Conservation (phyloP, 306 rosid species). For the Dalbergia cochinchinensis region DNA sequence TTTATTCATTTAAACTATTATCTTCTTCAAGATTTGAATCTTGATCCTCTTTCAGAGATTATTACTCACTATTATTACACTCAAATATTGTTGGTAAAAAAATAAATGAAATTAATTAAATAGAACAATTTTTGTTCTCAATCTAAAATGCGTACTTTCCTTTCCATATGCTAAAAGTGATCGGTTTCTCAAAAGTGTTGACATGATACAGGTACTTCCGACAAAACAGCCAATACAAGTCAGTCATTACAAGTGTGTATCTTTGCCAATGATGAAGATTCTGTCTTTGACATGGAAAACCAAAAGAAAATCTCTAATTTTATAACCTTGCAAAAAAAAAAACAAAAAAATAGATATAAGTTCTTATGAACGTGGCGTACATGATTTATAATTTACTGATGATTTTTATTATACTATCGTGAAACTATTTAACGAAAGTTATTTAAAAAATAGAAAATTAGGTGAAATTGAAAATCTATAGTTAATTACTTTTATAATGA, state of each 20-base stretch:
- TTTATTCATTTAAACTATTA: no score
- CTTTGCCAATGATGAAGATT: background rate
- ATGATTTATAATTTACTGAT: no score
- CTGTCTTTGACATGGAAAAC: background rate
- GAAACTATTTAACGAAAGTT: background rate
- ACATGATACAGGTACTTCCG: background rate
- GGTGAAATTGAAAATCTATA: background rate
- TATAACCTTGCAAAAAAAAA: background rate
- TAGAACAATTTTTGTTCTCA: slow-evolving; percentile 15
- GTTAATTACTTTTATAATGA: no score
- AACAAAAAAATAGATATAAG: no score
- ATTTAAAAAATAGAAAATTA: no score
- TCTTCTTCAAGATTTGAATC: no score
- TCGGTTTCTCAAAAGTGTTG: background rate
- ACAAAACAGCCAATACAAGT: background rate
- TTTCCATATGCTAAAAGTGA: background rate
- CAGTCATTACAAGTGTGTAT: background rate
- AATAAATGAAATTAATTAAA: slow-evolving; percentile 1
- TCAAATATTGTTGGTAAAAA: background rate
- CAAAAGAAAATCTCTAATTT: no score
- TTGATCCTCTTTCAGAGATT: no score
- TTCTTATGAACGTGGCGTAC: no score
- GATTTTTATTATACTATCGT: background rate
- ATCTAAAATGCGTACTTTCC: slow-evolving; percentile 5
- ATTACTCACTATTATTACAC: no score